Base-by-base conservation (phyloP, 2,329 filamentous ascomycete species). In the Ambrosiella xylebori region DNA sequence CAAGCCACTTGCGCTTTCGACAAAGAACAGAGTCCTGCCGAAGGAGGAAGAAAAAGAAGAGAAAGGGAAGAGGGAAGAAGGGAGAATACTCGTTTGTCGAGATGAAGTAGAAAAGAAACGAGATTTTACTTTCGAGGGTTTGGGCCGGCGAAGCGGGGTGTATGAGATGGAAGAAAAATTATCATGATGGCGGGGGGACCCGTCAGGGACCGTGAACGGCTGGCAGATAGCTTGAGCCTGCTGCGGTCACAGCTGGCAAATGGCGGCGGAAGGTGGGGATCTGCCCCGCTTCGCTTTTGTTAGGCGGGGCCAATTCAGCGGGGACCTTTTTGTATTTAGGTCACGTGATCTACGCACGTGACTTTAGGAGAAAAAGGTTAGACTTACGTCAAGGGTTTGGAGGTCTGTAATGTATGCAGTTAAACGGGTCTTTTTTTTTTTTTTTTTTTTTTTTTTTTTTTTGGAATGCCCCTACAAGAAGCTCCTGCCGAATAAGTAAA, bases 131-230 rank as follows among this genome's bases (percentile, higher is more conserved):
- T 51, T 7, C 47, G 8, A 11, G 27, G 27, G 35, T 51, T 19
- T 17, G 47, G 17, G 37, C 13, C 7, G 19, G 17, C 15, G 52
- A 44, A 41, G 50, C 35, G 56, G 37, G 59, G 47, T 54, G 61
- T 47, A 59, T 59, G 57, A n/a, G 50, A 60, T 64, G 61, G 63
- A 62, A 64, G 64, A 64, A 54, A 54, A 54, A 54, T 54, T 54
- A 54, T 54, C 52, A 54, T 36, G 36, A 41, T 54, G 52, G 52
- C 38, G 52, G 52, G 38, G n/a, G 15, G 27, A 27, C 52, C 37
- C 36, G 12, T 53, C 37, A 54, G 52, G 8, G 38, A 41, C 47
- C 27, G 47, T 51, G 47, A 35, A 36, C 47, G 27, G 47, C 47
- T 51, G 47, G 19, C 47, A 51, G 13, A 11, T 11, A 19, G 9